Conservation (phyloP, 1,284 basidiomycete species). For the Paramarasmius palmivorus region DNA sequence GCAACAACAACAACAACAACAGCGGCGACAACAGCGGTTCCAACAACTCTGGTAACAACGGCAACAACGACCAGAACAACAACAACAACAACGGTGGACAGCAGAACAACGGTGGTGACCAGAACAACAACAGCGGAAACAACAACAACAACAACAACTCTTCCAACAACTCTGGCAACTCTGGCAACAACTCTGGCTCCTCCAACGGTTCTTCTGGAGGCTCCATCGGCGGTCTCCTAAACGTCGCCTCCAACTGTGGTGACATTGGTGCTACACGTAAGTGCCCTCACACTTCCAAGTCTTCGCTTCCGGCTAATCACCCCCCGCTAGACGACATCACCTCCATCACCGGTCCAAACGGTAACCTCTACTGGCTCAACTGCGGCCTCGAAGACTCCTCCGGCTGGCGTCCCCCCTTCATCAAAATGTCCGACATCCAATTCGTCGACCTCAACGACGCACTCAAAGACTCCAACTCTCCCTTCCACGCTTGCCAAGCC, state of each 20-base stretch:
- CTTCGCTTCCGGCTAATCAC: slow-evolving; percentile 3
- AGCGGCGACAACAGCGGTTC: background rate
- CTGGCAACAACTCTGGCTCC: background rate
- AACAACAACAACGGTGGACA: too few relatives aligned
- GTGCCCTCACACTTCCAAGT: slow-evolving; percentile 18
- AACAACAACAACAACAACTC: background rate
- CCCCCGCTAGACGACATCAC: slow-evolving; percentile 45
- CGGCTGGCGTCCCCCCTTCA: slow-evolving; percentile 66
- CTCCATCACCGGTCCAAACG: slow-evolving; percentile 66
- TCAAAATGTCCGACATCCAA: slow-evolving; percentile 56
- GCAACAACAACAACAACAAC: background rate
- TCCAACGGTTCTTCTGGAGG: background rate
- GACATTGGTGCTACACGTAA: slow-evolving; percentile 46
- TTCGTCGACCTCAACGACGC: slow-evolving; percentile 53
- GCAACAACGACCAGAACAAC: too few relatives aligned
- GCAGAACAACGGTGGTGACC: too few relatives aligned
- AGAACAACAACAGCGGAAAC: background rate
- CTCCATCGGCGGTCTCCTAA: slow-evolving; percentile 22
- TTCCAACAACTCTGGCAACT: background rate
- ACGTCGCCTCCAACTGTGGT: slow-evolving; percentile 38
- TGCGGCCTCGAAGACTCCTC: slow-evolving; percentile 65
- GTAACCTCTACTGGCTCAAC: slow-evolving; percentile 75
- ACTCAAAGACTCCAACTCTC: slow-evolving; percentile 46
- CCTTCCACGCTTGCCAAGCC: slow-evolving; percentile 62
- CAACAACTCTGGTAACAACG: background rate